These are phyloP conservation scores for Rutstroemia sp. DNA, from an alignment of 2,329 filamentous ascomycete species.

Conservation along the genomic window DNA sequence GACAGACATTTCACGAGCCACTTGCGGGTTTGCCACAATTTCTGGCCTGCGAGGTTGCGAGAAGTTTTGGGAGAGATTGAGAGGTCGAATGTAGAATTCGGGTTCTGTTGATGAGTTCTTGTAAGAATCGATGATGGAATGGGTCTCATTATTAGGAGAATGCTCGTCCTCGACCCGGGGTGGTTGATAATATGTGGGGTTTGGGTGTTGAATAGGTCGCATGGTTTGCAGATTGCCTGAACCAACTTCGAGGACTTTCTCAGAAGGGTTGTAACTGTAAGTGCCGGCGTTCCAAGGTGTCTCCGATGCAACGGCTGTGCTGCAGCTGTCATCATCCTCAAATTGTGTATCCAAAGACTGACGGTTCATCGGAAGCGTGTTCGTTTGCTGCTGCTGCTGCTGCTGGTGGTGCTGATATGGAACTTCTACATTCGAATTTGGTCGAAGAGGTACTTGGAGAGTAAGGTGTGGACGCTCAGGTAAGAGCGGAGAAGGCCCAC, in stretches of 20 bases:
- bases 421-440: neutral
- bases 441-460: slow-evolving; percentile 19
- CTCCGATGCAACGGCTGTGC: slow-evolving; percentile 7
- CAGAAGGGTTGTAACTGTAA: neutral
- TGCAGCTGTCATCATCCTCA: slow-evolving; percentile 23
- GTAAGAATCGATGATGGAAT: slow-evolving; percentile 4
- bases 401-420: slow-evolving; percentile 10
- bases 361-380: slow-evolving; percentile 10
- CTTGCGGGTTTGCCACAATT: neutral
- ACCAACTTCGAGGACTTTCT: neutral
- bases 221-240: slow-evolving; percentile 1
- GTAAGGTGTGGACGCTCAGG: slow-evolving; percentile 27
- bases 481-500: slow-evolving; percentile 24
- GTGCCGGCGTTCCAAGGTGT: slow-evolving; percentile 5
- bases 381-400: neutral
- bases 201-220: neutral
- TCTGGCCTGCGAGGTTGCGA: slow-evolving; percentile 7
- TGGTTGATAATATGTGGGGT: slow-evolving; percentile 1
- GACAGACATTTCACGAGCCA: neutral
- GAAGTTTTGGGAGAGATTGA: slow-evolving; percentile 8
- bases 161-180: neutral
- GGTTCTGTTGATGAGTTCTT: slow-evolving; percentile 1
- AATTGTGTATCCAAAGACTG: slow-evolving; percentile 28
- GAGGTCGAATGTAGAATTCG: slow-evolving; percentile 5
- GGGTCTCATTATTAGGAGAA: slow-evolving; percentile 3